These are phyloP conservation scores for Pisolithus tinctorius DNA, from an alignment of 768 basidiomycete species.

Conservation along the genomic window DNA sequence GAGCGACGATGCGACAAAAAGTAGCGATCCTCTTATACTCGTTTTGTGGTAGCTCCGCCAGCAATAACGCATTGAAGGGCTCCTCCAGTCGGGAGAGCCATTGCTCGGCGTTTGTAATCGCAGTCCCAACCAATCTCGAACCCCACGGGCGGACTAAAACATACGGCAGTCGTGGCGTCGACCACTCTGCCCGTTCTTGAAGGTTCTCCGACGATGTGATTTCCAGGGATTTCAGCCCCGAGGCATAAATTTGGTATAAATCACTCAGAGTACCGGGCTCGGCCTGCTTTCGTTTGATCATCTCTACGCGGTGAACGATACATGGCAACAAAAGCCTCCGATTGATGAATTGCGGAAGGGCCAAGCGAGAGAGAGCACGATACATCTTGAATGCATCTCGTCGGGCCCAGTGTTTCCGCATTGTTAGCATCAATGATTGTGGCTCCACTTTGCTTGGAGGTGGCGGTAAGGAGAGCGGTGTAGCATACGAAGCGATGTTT, in stretches of 20 bases:
- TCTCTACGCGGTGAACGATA: background rate
- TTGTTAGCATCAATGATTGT: background rate
- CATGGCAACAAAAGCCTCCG: background rate
- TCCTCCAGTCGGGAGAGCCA: background rate
- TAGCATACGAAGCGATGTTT: background rate
- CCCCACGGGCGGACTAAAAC: background rate
- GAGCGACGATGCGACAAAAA: background rate
- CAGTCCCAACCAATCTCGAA: background rate
- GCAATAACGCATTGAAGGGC: background rate
- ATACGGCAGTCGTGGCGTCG: background rate
- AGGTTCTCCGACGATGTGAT: background rate
- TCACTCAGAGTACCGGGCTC: background rate
- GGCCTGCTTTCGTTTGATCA: background rate
- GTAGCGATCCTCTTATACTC: slow-evolving; percentile 1
- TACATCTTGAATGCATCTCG: slow-evolving; percentile 1
- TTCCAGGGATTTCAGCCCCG: background rate
- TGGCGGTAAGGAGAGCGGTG: background rate
- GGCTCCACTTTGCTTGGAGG: background rate
- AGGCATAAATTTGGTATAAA: background rate
- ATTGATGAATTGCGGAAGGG: background rate
- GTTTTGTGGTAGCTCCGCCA: background rate
- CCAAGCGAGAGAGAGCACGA: background rate
- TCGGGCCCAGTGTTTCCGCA: background rate
- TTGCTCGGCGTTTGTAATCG: background rate
- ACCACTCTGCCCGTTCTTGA: too few species aligned